These are phyloP conservation scores for Pseudocercospora eumusae DNA, from an alignment of 2,329 filamentous ascomycete species.

Conservation along the genomic window DNA sequence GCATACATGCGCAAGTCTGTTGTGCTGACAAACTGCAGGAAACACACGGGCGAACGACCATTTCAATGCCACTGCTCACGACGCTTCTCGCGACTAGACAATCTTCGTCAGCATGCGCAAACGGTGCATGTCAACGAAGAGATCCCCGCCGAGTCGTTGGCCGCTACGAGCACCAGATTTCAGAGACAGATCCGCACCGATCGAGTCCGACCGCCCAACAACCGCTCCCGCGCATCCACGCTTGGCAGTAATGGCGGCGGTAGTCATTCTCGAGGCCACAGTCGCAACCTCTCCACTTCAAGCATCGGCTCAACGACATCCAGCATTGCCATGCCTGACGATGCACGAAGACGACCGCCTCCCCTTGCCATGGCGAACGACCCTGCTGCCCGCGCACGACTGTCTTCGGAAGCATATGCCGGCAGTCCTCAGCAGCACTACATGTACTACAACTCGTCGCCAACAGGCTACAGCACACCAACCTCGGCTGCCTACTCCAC, in stretches of 20 bases:
- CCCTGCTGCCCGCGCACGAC: constrained; percentile 58
- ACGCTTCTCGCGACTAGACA: constrained; percentile 90
- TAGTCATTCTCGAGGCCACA: constrained; percentile 74
- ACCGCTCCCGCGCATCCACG: constrained; percentile 74
- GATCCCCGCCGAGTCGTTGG: constrained; percentile 89
- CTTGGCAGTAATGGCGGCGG: constrained; percentile 64
- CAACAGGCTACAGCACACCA: constrained; percentile 76
- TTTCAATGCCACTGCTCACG: constrained; percentile 95
- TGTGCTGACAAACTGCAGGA: constrained; percentile 56
- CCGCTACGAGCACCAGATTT: constrained; percentile 87
- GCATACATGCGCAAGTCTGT: background rate
- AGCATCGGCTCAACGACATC: constrained; percentile 78
- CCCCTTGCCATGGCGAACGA: constrained; percentile 75
- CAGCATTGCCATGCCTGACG: constrained; percentile 62
- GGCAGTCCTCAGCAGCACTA: constrained; percentile 65
- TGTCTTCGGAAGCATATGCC: constrained; percentile 65
- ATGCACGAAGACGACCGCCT: constrained; percentile 71
- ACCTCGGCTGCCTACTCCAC: constrained; percentile 81
- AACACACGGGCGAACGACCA: constrained; percentile 95
- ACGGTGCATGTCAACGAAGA: constrained; percentile 98
- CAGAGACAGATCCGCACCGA: constrained; percentile 91
- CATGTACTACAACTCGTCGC: constrained; percentile 66
- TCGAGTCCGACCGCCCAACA: constrained; percentile 71
- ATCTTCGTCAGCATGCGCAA: constrained; percentile 92
- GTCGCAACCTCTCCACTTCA: constrained; percentile 80